Conservation (phyloP, 495 filamentous ascomycete species). For the Astrothelium subdiscretum region DNA sequence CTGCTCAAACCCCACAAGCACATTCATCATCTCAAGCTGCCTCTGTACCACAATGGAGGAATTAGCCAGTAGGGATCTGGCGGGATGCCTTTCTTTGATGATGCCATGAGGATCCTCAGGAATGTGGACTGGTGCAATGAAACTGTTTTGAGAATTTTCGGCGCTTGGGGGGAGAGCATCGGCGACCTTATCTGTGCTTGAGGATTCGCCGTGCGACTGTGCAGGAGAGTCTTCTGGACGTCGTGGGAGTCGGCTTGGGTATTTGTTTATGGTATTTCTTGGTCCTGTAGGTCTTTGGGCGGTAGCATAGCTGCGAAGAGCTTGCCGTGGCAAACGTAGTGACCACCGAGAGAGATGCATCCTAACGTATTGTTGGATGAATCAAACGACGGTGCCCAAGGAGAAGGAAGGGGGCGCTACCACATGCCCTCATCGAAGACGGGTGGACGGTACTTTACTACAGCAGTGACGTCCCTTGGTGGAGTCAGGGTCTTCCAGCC, state of each 20-base stretch:
- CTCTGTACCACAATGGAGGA: slow-evolving; percentile 54
- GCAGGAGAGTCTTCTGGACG: background rate
- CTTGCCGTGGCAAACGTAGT: slow-evolving; percentile 4
- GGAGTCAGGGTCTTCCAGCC: no score
- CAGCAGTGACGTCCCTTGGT: no score
- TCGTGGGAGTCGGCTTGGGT: background rate
- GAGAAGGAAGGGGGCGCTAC: background rate
- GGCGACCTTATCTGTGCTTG: slow-evolving; percentile 18
- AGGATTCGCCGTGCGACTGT: slow-evolving; percentile 1
- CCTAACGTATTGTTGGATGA: background rate
- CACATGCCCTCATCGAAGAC: no score
- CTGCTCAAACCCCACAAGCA: slow-evolving; percentile 62
- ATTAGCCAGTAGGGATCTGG: slow-evolving; percentile 45
- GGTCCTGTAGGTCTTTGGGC: background rate
- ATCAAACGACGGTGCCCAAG: background rate
- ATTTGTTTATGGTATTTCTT: background rate
- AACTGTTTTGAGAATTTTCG: slow-evolving; percentile 14
- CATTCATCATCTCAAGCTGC: slow-evolving; percentile 59
- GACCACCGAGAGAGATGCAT: slow-evolving; percentile 9
- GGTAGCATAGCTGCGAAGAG: background rate
- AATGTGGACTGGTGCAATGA: slow-evolving; percentile 38
- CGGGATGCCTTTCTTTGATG: slow-evolving; percentile 50
- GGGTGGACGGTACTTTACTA: background rate
- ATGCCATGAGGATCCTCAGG: slow-evolving; percentile 53
- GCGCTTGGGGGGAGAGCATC: slow-evolving; percentile 7